Evolutionary conservation across 352 stramenopile species (phyloP).

Genomic region (Ochromonadaceae sp.): DNA sequence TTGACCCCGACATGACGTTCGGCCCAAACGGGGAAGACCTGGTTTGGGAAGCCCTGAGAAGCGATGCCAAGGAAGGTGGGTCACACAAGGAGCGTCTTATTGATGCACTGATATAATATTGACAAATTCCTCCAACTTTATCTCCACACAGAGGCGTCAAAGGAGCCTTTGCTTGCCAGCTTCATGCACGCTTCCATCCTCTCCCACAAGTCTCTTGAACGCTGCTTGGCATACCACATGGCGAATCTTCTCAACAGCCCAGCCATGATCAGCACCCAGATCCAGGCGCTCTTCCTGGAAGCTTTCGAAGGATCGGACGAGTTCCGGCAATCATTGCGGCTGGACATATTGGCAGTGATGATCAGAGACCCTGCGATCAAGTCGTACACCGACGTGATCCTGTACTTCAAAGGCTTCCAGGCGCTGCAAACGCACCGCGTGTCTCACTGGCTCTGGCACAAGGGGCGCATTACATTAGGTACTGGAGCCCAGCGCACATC

Average conservation of each 20-base stretch:
- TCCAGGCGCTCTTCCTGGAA: conserved; percentile 39
- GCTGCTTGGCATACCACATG: conserved; percentile 46
- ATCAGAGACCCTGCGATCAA: conserved; percentile 29
- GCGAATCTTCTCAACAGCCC: conserved; percentile 40
- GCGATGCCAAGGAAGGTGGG: not conserved
- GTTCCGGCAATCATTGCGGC: conserved; percentile 21
- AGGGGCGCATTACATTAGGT: conserved; percentile 21
- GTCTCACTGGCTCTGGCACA: conserved; percentile 30
- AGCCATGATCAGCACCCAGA: conserved; percentile 36
- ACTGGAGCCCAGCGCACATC: too few species aligned
- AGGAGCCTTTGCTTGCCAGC: conserved; percentile 47
- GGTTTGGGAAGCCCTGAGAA: not conserved
- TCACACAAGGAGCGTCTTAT: not conserved
- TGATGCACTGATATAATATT: not conserved
- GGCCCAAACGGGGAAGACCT: conserved; percentile 9
- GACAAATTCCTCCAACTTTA: not conserved
- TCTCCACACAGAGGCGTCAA: conserved; percentile 27
- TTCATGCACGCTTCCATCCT: conserved; percentile 52
- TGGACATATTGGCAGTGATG: conserved; percentile 18
- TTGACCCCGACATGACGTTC: too few species aligned
- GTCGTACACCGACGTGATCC: conserved; percentile 29
- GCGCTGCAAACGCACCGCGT: conserved; percentile 33
- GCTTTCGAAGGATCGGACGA: conserved; percentile 24
- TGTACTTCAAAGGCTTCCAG: conserved; percentile 35
- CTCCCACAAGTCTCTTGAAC: conserved; percentile 47